Conservation (phyloP, 345 rosid genomes). For the Brassica carinata region DNA sequence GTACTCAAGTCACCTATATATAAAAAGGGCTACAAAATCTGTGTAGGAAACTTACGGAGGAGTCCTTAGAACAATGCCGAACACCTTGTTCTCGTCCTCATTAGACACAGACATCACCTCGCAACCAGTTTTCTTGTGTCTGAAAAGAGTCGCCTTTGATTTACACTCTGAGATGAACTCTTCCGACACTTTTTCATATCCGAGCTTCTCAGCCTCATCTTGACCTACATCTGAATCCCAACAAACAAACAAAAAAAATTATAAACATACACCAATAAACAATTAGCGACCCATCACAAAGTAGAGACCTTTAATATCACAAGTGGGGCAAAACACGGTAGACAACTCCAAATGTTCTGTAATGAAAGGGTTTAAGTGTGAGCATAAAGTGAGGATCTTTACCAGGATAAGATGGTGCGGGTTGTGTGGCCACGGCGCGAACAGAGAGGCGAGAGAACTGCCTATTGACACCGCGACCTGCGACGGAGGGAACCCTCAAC, state of each 20-base stretch:
- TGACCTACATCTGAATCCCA: conserved; percentile 47
- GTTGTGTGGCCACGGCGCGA: conserved; percentile 70
- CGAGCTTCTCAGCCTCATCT: conserved; percentile 75
- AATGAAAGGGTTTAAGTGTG: neutral
- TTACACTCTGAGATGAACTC: conserved; percentile 89
- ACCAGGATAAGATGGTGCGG: conserved; percentile 67
- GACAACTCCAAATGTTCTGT: conserved; percentile 4
- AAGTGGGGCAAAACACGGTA: neutral
- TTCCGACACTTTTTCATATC: conserved; percentile 86
- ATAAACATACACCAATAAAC: neutral
- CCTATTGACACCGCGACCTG: conserved; percentile 40
- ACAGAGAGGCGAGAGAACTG: conserved; percentile 58
- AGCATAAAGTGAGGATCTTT: neutral
- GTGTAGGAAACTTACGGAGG: conserved; percentile 66
- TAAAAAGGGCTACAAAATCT: neutral
- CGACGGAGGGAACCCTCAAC: conserved; percentile 33
- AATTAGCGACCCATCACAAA: neutral
- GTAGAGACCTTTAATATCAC: neutral
- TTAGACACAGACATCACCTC: conserved; percentile 94
- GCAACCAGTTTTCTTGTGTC: conserved; percentile 89
- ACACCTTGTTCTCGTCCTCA: conserved; percentile 87
- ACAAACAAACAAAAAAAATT: neutral
- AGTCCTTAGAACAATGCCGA: conserved; percentile 82
- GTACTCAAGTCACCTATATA: neutral
- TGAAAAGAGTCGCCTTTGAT: conserved; percentile 78